Evolutionary conservation across 2,329 filamentous ascomycete species (phyloP), one percentile per base, ranked within the genome.

Genomic region (Ophiosphaerella korrae): DNA sequence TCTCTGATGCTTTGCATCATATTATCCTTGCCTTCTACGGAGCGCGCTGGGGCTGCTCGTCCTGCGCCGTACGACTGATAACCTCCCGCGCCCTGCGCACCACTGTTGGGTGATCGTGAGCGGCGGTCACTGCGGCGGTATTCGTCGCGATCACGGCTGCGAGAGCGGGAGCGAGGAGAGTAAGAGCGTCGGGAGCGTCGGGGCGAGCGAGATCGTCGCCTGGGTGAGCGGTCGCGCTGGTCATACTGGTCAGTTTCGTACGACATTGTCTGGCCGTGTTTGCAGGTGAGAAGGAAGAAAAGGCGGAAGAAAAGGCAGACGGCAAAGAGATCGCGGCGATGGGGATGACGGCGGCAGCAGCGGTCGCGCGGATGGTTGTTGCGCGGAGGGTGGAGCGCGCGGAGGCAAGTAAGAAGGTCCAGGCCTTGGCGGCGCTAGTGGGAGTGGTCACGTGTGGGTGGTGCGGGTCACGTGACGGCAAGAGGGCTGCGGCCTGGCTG

Each of bases 1-100:
- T 97, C 94, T 73, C 92, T 88, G 67, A 97, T 88, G 73, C 86
- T 92, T 78, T 87, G 88, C 90, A 97, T 95, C 91, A 96, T 97
- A 75, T 92, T 88, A 78, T 96, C 92, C 78, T 94, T 92, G 68
- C 89, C 88, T 76, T 97, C 93, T 77, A 86, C 90, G 51, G 86
- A 87, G 77, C 92, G 87, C 58, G 58, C 59, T 48, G 72, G 67
- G 44, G 67, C 66, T 62, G 67, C 71, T 54, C 75, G 76, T 88
- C 85, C 67, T 84, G 70, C 70, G 64, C 71, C 70, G 68, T 76
- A 75, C 73, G 84, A 85, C 77, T 69, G 65, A 72, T 84, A 83
- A 80, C 87, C 89, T 82, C 87, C 88, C 72, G 86, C 81, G 73
- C 85, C 87, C 63, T 70, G 73, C 77, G 87, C 78, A 74, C 80